These are phyloP conservation scores for Ogataea pini DNA, from an alignment of 805 yeast genomes.

Conservation along the genomic window DNA sequence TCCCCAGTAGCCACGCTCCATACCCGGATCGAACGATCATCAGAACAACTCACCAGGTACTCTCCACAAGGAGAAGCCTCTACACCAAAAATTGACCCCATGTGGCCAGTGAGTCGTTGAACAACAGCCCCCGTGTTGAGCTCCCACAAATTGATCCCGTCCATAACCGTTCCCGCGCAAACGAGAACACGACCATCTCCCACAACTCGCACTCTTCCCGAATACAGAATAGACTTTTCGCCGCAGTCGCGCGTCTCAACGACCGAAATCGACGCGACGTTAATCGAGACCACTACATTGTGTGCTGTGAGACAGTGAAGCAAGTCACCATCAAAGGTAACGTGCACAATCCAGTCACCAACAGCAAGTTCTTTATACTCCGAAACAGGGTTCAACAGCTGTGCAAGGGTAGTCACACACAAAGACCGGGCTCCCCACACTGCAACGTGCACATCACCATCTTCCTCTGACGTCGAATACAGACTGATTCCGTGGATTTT, in stretches of 20 bases:
- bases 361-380: constrained; percentile 47
- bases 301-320: constrained; percentile 75
- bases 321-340: constrained; percentile 47
- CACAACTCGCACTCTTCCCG: constrained; percentile 68
- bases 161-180: constrained; percentile 93
- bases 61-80: constrained; percentile 56
- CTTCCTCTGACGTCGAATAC: not conserved
- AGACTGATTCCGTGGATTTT: constrained; percentile 79
- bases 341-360: constrained; percentile 79
- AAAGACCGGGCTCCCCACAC: constrained; percentile 77
- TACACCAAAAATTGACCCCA: constrained; percentile 89
- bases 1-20: constrained; percentile 64
- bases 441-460: constrained; percentile 12
- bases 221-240: constrained; percentile 82
- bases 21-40: constrained; percentile 83
- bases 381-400: constrained; percentile 26
- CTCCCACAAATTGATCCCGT: constrained; percentile 83
- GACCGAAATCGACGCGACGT: constrained; percentile 28
- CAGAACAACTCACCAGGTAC: constrained; percentile 79
- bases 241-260: constrained; percentile 44
- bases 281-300: constrained; percentile 55
- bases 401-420: constrained; percentile 39
- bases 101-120: constrained; percentile 70
- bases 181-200: constrained; percentile 45
- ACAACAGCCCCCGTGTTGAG: constrained; percentile 42